A percentile compares a stretch with the other conserved stretches of the same genome.
Evolutionary conservation across 805 yeast genomes (phyloP).

Genomic region (Ogataea haglerorum): DNA sequence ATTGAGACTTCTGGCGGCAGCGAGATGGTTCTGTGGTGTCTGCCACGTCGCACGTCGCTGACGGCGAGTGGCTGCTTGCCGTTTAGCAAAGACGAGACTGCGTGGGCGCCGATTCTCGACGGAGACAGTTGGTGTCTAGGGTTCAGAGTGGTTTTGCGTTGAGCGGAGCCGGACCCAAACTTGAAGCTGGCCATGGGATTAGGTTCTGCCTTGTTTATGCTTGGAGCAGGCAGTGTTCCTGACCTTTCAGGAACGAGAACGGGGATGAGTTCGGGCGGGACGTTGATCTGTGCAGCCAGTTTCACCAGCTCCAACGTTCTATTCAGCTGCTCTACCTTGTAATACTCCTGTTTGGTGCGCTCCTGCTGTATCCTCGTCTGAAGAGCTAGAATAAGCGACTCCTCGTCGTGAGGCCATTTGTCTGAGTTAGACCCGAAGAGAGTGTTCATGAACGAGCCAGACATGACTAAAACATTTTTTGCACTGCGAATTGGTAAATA

Average conservation of each 20-base stretch:
- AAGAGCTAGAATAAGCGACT: constrained; percentile 55
- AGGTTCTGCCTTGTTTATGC: constrained; percentile 1
- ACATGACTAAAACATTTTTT: neutral
- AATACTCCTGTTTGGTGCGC: constrained; percentile 74
- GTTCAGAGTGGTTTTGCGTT: constrained; percentile 15
- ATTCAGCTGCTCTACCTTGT: constrained; percentile 59
- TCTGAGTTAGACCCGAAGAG: constrained; percentile 53
- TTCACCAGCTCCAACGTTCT: constrained; percentile 60
- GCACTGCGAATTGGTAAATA: constrained; percentile 1
- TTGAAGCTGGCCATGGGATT: constrained; percentile 28
- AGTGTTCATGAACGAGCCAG: constrained; percentile 38
- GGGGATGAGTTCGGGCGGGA: constrained; percentile 66
- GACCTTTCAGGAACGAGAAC: constrained; percentile 39
- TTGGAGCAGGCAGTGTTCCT: neutral
- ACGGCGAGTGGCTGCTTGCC: constrained; percentile 24
- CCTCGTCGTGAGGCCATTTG: constrained; percentile 55
- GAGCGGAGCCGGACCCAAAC: constrained; percentile 29
- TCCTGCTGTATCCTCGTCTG: constrained; percentile 70
- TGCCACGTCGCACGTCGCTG: constrained; percentile 26
- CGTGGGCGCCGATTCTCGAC: constrained; percentile 69
- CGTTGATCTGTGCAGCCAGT: constrained; percentile 53
- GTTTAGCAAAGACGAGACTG: constrained; percentile 47
- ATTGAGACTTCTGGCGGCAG: constrained; percentile 37
- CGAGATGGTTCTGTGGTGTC: constrained; percentile 39
- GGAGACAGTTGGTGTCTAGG: constrained; percentile 25